A percentile compares a stretch with the other conserved stretches of the same genome.
Evolutionary conservation across 2,329 filamentous ascomycete species (phyloP).

Genomic region (Pseudogymnoascus sp.): DNA sequence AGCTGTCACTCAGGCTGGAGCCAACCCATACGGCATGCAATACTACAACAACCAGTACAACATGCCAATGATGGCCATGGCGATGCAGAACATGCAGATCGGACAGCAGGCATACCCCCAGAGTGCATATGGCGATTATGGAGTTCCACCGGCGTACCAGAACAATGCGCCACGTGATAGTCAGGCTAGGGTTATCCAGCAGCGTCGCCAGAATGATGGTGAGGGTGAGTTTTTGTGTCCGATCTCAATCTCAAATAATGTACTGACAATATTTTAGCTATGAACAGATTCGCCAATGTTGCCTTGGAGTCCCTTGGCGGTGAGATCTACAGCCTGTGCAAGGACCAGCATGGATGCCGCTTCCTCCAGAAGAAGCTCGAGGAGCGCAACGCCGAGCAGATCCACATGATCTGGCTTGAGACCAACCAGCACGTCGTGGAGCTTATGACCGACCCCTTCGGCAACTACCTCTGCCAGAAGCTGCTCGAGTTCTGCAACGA

Average conservation of each 20-base stretch:
- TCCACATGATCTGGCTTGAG: conserved; percentile 91
- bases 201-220: conserved; percentile 66
- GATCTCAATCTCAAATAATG: background rate
- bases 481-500: conserved; percentile 91
- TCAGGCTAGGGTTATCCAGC: conserved; percentile 68
- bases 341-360: conserved; percentile 95
- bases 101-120: conserved; percentile 48
- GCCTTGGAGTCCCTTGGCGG: conserved; percentile 73
- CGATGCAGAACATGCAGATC: conserved; percentile 61
- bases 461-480: conserved; percentile 99
- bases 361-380: conserved; percentile 97
- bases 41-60: conserved; percentile 33
- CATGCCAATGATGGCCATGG: conserved; percentile 58
- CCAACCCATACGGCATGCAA: conserved; percentile 17
- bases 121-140: conserved; percentile 40
- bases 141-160: conserved; percentile 19
- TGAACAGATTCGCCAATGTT: conserved; percentile 77
- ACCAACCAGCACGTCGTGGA: conserved; percentile 91
- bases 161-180: conserved; percentile 59
- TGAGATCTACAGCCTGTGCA: conserved; percentile 84
- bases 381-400: conserved; percentile 72
- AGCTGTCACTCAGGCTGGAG: conserved; percentile 21
- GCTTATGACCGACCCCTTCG: conserved; percentile 97
- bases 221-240: conserved; percentile 46
- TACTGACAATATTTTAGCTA: conserved; percentile 37